Evolutionary conservation across 2,329 filamentous ascomycete genomes (phyloP).

Genomic region (Epichloe hybrida): DNA sequence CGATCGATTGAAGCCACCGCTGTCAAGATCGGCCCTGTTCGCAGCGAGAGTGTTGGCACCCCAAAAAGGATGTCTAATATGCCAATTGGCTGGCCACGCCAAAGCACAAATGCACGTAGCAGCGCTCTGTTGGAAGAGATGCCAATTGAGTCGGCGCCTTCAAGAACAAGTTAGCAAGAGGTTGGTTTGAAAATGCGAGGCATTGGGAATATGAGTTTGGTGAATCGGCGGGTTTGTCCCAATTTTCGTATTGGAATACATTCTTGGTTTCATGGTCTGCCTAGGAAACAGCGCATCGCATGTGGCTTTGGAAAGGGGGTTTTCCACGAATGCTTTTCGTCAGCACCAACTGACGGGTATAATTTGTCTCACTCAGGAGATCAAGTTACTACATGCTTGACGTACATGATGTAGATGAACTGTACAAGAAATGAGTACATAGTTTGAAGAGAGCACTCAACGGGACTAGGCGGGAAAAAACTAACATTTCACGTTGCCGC

Average conservation of each 20-base stretch:
- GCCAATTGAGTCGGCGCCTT: background rate
- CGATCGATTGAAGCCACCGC: constrained; percentile 6
- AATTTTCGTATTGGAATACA: background rate
- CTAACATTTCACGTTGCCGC: too few species aligned
- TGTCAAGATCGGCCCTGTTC: constrained; percentile 9
- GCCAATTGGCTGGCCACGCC: constrained; percentile 23
- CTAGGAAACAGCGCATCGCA: background rate
- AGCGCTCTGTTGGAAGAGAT: background rate
- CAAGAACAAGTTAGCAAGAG: background rate
- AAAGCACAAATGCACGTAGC: background rate
- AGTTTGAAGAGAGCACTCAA: too few species aligned
- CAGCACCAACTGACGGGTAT: too few species aligned
- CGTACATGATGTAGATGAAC: too few species aligned
- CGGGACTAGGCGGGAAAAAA: too few species aligned
- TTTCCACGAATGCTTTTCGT: too few species aligned
- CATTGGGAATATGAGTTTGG: background rate
- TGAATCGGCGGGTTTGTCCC: background rate
- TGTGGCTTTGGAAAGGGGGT: background rate
- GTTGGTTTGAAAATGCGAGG: background rate
- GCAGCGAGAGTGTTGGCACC: constrained; percentile 7
- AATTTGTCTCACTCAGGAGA: too few species aligned
- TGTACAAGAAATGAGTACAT: too few species aligned
- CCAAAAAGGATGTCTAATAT: constrained; percentile 20
- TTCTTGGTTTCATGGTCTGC: background rate
- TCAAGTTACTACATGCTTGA: too few species aligned